Percentiles rank a stretch among this genome's conserved stretches.
Evolutionary conservation across 1,284 basidiomycete species (phyloP).

Genomic region (Trichosporon inkin): DNA sequence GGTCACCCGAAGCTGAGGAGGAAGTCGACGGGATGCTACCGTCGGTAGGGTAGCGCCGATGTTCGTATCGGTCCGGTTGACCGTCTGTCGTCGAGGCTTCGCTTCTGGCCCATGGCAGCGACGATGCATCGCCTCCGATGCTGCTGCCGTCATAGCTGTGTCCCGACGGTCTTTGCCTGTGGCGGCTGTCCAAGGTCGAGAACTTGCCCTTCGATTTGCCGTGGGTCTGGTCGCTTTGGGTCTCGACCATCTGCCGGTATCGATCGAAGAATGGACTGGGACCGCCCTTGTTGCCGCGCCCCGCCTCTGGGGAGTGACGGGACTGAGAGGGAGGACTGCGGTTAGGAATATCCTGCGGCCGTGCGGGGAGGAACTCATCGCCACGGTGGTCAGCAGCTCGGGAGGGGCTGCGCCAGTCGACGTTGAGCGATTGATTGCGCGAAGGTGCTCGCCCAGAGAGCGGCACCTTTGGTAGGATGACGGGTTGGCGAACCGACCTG

Average conservation of each 20-base stretch:
- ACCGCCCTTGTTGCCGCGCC: neutral
- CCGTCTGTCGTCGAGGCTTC: slow-evolving; percentile 15
- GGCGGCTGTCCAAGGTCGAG: slow-evolving; percentile 14
- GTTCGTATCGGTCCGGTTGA: slow-evolving; percentile 15
- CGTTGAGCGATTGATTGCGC: slow-evolving; percentile 10
- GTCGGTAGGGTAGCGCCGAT: slow-evolving; percentile 31
- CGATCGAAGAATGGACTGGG: slow-evolving; percentile 54
- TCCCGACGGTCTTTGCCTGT: neutral
- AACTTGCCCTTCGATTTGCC: neutral
- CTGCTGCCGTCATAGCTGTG: slow-evolving; percentile 9
- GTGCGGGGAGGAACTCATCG: slow-evolving; percentile 7
- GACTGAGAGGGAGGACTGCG: slow-evolving; percentile 16
- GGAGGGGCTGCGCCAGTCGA: neutral
- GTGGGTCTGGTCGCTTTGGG: slow-evolving; percentile 25
- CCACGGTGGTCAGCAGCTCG: neutral
- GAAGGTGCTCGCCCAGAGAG: slow-evolving; percentile 21
- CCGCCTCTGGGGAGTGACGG: slow-evolving; percentile 11
- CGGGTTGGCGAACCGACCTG: slow-evolving; percentile 15
- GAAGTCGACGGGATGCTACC: slow-evolving; percentile 42
- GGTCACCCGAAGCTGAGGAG: slow-evolving; percentile 21
- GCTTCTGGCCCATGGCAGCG: slow-evolving; percentile 40
- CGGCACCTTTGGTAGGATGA: slow-evolving; percentile 28
- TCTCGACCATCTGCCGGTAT: slow-evolving; percentile 49
- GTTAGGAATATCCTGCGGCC: slow-evolving; percentile 7
- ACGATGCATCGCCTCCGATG: slow-evolving; percentile 28